These are phyloP conservation scores for Phytophthora pistaciae DNA, from an alignment of 352 stramenopile genomes.

Conservation along the genomic window DNA sequence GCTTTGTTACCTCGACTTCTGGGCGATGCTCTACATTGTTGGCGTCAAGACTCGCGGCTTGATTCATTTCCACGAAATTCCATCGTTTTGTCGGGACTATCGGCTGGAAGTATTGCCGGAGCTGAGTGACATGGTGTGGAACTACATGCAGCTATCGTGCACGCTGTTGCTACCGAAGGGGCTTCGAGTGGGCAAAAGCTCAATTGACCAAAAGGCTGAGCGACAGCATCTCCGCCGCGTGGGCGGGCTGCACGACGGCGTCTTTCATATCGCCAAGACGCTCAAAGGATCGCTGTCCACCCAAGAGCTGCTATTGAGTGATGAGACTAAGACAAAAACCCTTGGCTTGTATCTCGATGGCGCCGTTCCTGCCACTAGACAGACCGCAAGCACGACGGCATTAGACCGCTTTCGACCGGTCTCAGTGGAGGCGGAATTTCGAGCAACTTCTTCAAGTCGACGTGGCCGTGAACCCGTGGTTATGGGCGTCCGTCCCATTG, in stretches of 20 bases:
- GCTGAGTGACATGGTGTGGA: slow-evolving; percentile 50
- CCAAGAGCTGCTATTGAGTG: slow-evolving; percentile 47
- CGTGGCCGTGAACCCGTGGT: slow-evolving; percentile 36
- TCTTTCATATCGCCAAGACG: slow-evolving; percentile 43
- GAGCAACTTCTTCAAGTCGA: neutral
- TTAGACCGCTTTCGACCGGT: slow-evolving; percentile 55
- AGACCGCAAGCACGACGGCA: slow-evolving; percentile 49
- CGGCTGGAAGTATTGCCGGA: slow-evolving; percentile 74
- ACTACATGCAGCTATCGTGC: slow-evolving; percentile 73
- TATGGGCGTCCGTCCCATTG: slow-evolving; percentile 37
- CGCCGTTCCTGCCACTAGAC: slow-evolving; percentile 25
- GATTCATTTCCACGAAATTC: slow-evolving; percentile 75
- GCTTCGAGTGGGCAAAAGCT: slow-evolving; percentile 62
- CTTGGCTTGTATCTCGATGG: slow-evolving; percentile 52
- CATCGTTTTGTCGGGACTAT: slow-evolving; percentile 79
- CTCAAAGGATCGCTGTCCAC: slow-evolving; percentile 50
- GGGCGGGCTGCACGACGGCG: slow-evolving; percentile 59
- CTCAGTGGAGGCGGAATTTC: slow-evolving; percentile 25
- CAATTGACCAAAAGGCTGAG: slow-evolving; percentile 48
- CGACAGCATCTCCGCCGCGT: slow-evolving; percentile 53
- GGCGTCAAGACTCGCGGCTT: slow-evolving; percentile 59
- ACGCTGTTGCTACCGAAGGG: slow-evolving; percentile 64
- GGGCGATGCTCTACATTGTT: slow-evolving; percentile 85
- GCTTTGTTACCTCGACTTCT: slow-evolving; percentile 87
- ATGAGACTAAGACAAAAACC: slow-evolving; percentile 7